Conservation (phyloP, 1,139 yeast genomes). For the Nakaseomyces sp. region DNA sequence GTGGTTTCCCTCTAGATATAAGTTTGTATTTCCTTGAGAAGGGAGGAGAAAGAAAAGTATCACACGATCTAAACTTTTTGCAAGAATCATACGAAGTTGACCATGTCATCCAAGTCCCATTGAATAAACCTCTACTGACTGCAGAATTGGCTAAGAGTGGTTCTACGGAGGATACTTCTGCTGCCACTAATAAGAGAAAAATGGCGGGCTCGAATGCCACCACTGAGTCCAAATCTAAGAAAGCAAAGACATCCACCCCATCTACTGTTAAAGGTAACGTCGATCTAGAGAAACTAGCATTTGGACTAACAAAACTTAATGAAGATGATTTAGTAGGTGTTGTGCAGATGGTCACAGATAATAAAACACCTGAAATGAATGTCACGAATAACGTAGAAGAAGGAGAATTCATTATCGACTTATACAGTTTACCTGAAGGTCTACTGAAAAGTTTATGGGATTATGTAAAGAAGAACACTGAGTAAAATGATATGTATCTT, state of each 20-base stretch:
- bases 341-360: constrained; percentile 96
- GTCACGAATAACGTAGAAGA: constrained; percentile 92
- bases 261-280: constrained; percentile 56
- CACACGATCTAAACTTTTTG: constrained; percentile 82
- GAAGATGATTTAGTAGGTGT: constrained; percentile 93
- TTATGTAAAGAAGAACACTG: constrained; percentile 61
- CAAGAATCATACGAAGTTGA: constrained; percentile 70
- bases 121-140: constrained; percentile 64
- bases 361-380: constrained; percentile 91
- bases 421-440: constrained; percentile 87
- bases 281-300: constrained; percentile 85
- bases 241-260: constrained; percentile 41
- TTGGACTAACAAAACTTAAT: constrained; percentile 74
- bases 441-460: constrained; percentile 91
- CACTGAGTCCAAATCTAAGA: constrained; percentile 48
- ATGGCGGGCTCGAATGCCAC: constrained; percentile 29
- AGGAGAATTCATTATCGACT: constrained; percentile 95
- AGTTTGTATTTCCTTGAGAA: constrained; percentile 71
- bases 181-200: constrained; percentile 32
- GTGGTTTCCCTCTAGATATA: constrained; percentile 87
- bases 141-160: constrained; percentile 75
- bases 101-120: constrained; percentile 67
- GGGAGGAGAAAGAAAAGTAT: constrained; percentile 77
- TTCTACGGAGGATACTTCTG: constrained; percentile 39
- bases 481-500: constrained; percentile 15